Conservation (phyloP, 2,329 filamentous ascomycete species). For the Nothophoma quercina region DNA sequence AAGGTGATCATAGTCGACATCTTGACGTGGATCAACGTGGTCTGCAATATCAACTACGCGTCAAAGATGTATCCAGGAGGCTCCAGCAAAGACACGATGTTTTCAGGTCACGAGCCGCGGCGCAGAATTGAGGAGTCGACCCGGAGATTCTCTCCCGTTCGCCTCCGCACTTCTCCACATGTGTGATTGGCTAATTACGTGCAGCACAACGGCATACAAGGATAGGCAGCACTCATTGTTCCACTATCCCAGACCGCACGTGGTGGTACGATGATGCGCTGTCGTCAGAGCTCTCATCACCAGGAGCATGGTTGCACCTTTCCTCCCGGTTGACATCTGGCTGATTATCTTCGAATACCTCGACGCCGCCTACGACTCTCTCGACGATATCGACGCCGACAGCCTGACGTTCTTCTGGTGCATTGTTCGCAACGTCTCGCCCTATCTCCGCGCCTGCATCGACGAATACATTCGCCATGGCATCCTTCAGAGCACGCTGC, state of each 20-base stretch:
- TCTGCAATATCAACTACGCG: constrained; percentile 14
- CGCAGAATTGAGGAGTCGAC: constrained; percentile 22
- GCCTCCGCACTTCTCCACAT: constrained; percentile 20
- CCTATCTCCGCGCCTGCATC: constrained; percentile 21
- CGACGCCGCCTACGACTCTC: background rate
- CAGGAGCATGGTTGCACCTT: constrained; percentile 8
- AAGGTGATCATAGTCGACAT: constrained; percentile 56
- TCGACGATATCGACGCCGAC: constrained; percentile 13
- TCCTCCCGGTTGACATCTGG: constrained; percentile 28
- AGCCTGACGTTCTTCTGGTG: constrained; percentile 25
- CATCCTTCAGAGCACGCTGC: constrained; percentile 19
- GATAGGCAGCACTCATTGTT: constrained; percentile 14
- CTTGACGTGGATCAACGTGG: constrained; percentile 17
- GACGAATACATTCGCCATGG: constrained; percentile 27
- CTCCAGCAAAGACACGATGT: constrained; percentile 25
- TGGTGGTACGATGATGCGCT: constrained; percentile 8
- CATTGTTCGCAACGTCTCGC: constrained; percentile 26
- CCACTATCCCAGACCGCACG: constrained; percentile 5
- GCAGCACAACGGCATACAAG: constrained; percentile 10
- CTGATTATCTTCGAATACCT: constrained; percentile 25
- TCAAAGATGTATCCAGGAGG: constrained; percentile 17
- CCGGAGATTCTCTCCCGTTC: constrained; percentile 12
- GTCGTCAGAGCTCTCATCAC: background rate
- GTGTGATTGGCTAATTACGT: constrained; percentile 15
- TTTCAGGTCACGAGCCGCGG: constrained; percentile 33